Base-by-base conservation (phyloP, 352 stramenopile genomes). In the Phytophthora pistaciae region DNA sequence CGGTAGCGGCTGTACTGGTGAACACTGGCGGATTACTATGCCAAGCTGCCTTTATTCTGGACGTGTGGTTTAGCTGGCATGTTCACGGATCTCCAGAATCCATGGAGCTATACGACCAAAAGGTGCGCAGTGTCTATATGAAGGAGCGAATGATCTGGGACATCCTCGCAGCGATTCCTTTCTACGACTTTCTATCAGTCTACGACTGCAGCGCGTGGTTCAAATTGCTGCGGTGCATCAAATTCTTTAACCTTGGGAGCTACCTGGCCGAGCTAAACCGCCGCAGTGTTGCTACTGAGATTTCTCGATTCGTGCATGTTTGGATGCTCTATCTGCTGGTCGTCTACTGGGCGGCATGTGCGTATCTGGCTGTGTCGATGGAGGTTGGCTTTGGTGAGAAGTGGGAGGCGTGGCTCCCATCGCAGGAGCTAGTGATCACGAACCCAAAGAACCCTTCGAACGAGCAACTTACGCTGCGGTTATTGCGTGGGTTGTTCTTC, bases 181-280 rank as follows among this genome's bases (percentile, higher is more conserved):
- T 53, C 9, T 78, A 91, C 40, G 75, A 73, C n/a, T 61, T 89
- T 7, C 25, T 88, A 4, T 54, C 60, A 0, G 74, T 84, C 27
- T 78, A 83, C 40, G 54, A 59, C 7, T 29, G 48, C 9, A 59
- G 64, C 18, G n/a, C 66, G 20, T 89, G 74, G 78, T 38, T 89
- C 2, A 62, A 71, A 6, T 55, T 90, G 27, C 46, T 81, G 29
- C 80, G 69, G 2, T 90, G 82, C 36, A 55, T 75, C 21, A 90
- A 91, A 44, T 76, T 87, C 38, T 23, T 77, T 50, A 90, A 91
- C 59, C 62, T 91, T 5, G 66, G 75, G 2, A 70, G 56, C 27
- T 91, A 91, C 49, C 69, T 91, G 60, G 68, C 80, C 27, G 84
- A 92, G 60, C 66, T 88, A n/a, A 86, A 91, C 56, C 80, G 86